Evolutionary conservation across 2,329 filamentous ascomycete species (phyloP), one percentile per base, ranked within the genome.

Genomic region (Periconia sp.): DNA sequence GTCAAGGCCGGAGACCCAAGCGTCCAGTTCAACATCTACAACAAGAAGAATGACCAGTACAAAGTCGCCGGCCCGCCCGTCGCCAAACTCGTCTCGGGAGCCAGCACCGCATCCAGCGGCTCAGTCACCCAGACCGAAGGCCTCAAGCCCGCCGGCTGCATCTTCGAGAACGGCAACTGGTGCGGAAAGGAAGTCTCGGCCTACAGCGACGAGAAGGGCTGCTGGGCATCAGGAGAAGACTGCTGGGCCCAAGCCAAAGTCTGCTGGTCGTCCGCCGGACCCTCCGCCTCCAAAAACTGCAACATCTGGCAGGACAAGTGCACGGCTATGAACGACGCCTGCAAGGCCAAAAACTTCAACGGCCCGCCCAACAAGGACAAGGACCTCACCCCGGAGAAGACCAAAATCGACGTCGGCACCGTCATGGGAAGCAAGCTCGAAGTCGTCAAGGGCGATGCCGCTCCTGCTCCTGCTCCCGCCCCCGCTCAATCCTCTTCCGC

Each of bases 151-250:
- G 43, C 17, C 6, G 37, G 18, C 41, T 52, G 50, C 47, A 50
- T 56, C 17, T 42, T 86, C 55, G 83, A 85, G 65, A 90, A 89
- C 66, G 87, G 77, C 54, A 90, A 91, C 75, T 91, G 87, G 88
- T 89, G 86, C 72, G 87, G 81, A 48, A 76, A 80, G 54, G 81
- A 89, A 64, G 78, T 90, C 1, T 69, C 81, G 0, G 62, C 72
- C 9, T 90, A 88, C 74, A 75, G 73, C 5, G 75, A 76, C 43
- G 78, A 85, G 65, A 66, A 66, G 1, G 80, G 80, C 14, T 91
- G 88, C 77, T 90, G 85, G 83, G 77, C 66, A 20, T 60, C 72
- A 1, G 57, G 53, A 14, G 59, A 73, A 54, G 57, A 73, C 11
- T 78, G 76, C 78, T 91, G 80, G 77, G 66, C 71, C 23, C 86